phyloP scores from a whole-genome alignment of 2,329 filamentous ascomycete genomes.

The Stenocarpella maydis region DNA sequence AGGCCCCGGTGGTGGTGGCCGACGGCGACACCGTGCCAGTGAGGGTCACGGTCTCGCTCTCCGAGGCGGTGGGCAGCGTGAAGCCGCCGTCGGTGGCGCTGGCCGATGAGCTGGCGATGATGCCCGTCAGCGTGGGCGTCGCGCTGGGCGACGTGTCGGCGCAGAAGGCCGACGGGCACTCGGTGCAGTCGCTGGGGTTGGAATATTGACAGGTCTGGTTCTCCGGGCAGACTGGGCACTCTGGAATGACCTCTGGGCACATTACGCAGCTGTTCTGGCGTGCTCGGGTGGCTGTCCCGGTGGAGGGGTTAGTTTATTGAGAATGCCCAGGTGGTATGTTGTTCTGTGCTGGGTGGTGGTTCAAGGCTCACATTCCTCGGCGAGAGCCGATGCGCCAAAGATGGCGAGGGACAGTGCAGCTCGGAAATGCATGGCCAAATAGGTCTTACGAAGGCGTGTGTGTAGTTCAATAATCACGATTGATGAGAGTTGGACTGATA shows the following conservation, averaged over 20 bases:
- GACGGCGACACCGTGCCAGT: not conserved
- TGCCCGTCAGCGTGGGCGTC: not conserved
- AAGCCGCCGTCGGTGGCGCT: not conserved
- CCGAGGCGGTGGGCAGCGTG: slow-evolving; percentile 9
- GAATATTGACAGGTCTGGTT: not conserved
- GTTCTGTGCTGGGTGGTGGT: not conserved
- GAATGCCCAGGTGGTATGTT: too few species aligned
- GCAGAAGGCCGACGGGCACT: slow-evolving; percentile 10
- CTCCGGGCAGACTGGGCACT: slow-evolving; percentile 7
- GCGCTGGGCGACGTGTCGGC: not conserved
- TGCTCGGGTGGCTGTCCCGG: not conserved
- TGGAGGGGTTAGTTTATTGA: not conserved
- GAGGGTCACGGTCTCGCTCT: not conserved
- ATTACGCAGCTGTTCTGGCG: slow-evolving; percentile 17
- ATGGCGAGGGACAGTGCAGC: slow-evolving; percentile 13
- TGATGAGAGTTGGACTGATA: not conserved
- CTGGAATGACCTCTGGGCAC: slow-evolving; percentile 3
- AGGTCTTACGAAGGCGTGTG: too few species aligned
- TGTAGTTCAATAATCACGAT: not conserved
- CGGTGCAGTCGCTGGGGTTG: slow-evolving; percentile 5
- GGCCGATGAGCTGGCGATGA: not conserved
- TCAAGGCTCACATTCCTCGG: not conserved
- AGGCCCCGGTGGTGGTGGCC: not conserved
- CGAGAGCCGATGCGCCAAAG: slow-evolving; percentile 6
- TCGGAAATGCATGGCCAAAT: slow-evolving; percentile 7